Evolutionary conservation across 768 basidiomycete species (phyloP), one percentile per base, ranked within the genome.

Genomic region (Naganishia vishniacii): DNA sequence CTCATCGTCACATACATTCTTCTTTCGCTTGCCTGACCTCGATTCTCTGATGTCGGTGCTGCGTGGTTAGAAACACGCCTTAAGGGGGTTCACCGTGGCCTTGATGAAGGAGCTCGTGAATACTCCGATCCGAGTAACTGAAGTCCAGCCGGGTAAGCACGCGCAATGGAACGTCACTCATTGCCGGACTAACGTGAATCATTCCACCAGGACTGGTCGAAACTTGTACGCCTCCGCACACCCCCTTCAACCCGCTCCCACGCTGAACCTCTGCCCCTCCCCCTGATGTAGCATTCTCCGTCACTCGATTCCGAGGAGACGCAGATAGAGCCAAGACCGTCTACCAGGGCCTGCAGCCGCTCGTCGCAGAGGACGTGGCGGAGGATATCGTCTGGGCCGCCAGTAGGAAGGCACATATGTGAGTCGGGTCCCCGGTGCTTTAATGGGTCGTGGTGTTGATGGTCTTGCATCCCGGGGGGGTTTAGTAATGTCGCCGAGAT

Each of bases 331-430:
- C 95, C 3, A 86, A 88, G 72, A 88, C 88, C 70, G 93, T 97
- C 1, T 99, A 99, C 76, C 81, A 88, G 32, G 94, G 93, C 48
- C 75, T 94, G 28, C 82, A 89, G 65, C 92, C 92, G 66, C 48
- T 59, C 18, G 47, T 53, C 6, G 66, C 86, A 7, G 82, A 86
- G 65, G 92, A 97, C 73, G 87, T 97, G 48, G 95, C 95, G 0
- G 95, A 99, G 75, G 92, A 98, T 78, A 93, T 99, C 72, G 91
- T 94, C 20, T 99, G 94, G 94, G 86, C 86, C 15, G 94, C 95
- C 20, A 82, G 67, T 31, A 64, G 66, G 47, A 67, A 64, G 53
- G 59, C 60, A 1, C 69, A 70, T 48, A 65, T 67, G 48, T 65
- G 41, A 41, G 64, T 61, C 18, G 2, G 18, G 26, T 59, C 28